Evolutionary conservation across 176 grass and related monocot genomes (phyloP).

Genomic region (Puccinellia tenuiflora): DNA sequence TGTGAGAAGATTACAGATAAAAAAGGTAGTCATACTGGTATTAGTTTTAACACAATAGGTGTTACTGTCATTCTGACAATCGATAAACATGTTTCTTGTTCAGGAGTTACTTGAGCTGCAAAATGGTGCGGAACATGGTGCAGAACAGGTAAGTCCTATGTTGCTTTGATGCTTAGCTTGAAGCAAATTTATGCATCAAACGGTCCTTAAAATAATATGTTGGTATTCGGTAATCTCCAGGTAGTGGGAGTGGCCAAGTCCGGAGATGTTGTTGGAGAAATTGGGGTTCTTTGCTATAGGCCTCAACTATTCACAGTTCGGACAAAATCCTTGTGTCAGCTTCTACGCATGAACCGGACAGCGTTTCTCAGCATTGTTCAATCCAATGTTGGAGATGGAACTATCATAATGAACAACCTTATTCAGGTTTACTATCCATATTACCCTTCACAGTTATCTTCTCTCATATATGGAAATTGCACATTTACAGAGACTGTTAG

Average conservation of each 20-base stretch:
- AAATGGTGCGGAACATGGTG: constrained; percentile 42
- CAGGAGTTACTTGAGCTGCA: constrained; percentile 67
- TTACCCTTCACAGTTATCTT: constrained; percentile 12
- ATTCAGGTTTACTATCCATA: constrained; percentile 51
- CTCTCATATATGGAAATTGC: neutral
- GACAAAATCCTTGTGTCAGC: constrained; percentile 83
- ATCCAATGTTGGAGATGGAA: constrained; percentile 89
- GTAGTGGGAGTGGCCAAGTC: constrained; percentile 36
- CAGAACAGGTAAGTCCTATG: constrained; percentile 51
- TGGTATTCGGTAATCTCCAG: constrained; percentile 42
- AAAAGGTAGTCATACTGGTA: constrained; percentile 19
- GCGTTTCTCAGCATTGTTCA: constrained; percentile 80
- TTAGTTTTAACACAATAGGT: neutral
- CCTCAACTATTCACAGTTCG: constrained; percentile 91
- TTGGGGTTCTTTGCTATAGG: constrained; percentile 93
- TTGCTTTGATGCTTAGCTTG: constrained; percentile 6
- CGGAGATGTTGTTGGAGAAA: constrained; percentile 90
- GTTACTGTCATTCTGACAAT: constrained; percentile 29
- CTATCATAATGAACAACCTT: constrained; percentile 93
- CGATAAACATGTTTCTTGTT: constrained; percentile 30
- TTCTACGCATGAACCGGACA: constrained; percentile 80
- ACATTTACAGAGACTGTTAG: neutral
- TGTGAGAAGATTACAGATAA: neutral
- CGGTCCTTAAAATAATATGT: constrained; percentile 11
- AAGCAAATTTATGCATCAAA: constrained; percentile 23